Conservation (phyloP, 306 rosid species). For the Adenanthera pavonina region DNA sequence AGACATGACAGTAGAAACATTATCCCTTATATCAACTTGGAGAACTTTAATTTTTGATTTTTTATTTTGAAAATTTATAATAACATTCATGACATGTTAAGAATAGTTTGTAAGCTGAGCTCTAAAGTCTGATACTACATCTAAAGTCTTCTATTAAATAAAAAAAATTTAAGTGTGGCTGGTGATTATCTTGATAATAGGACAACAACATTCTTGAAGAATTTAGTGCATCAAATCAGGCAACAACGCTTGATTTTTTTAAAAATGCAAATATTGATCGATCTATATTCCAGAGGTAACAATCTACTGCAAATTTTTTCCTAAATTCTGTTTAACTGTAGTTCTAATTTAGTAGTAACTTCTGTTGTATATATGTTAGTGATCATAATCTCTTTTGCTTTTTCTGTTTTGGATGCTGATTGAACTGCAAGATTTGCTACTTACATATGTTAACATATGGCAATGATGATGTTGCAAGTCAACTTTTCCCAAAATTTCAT, state of each 20-base stretch:
- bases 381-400: too few relatives aligned
- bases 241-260: slow-evolving; percentile 63
- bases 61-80: too few relatives aligned
- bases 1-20: neutral
- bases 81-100: neutral
- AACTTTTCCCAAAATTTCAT: too few relatives aligned
- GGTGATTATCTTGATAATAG: slow-evolving; percentile 45
- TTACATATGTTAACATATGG: too few relatives aligned
- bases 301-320: neutral
- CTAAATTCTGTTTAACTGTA: neutral
- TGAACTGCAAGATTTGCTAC: too few relatives aligned
- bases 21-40: too few relatives aligned
- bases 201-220: slow-evolving; percentile 63
- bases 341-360: too few relatives aligned
- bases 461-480: too few relatives aligned
- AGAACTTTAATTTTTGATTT: too few relatives aligned
- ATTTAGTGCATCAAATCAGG: slow-evolving; percentile 55
- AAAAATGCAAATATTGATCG: slow-evolving; percentile 51
- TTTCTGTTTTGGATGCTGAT: too few relatives aligned
- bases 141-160: neutral
- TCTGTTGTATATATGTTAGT: neutral
- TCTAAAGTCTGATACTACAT: neutral
- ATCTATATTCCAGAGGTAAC: slow-evolving; percentile 68
- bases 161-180: neutral
- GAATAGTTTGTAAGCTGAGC: neutral